These are phyloP conservation scores for Thraustochytrium sp. DNA, from an alignment of 352 stramenopile species.

Conservation along the genomic window DNA sequence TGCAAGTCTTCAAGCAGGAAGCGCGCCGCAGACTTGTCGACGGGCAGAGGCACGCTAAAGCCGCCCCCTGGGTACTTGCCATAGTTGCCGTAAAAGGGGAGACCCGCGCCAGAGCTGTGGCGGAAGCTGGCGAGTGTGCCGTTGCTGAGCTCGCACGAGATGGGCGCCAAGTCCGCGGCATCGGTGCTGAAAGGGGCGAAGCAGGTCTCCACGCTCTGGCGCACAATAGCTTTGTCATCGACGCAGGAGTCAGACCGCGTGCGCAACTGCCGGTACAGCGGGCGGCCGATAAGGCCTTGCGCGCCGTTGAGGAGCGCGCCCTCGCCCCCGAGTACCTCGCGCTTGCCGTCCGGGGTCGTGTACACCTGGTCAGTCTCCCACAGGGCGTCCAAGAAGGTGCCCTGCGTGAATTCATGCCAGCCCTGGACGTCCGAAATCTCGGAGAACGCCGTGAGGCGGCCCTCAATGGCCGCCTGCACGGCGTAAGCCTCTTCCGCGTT, in stretches of 20 bases:
- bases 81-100: not conserved
- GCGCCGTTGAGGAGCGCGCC: not conserved
- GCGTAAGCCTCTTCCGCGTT: conserved; percentile 46
- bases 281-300: conserved; percentile 5
- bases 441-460: conserved; percentile 5
- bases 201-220: not conserved
- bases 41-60: not conserved
- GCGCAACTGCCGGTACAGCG: conserved; percentile 15
- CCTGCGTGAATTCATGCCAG: not conserved
- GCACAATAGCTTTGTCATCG: not conserved
- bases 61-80: not conserved
- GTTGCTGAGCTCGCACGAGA: not conserved
- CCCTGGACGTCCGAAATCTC: not conserved
- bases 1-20: not conserved
- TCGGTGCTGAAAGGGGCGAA: not conserved
- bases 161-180: too few species aligned
- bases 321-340: conserved; percentile 13
- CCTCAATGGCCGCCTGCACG: conserved; percentile 36
- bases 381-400: conserved; percentile 45
- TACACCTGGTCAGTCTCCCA: conserved; percentile 27
- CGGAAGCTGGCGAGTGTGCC: not conserved
- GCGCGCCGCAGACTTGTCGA: not conserved
- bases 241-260: conserved; percentile 5
- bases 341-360: not conserved
- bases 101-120: not conserved